Evolutionary conservation across 345 rosid species (phyloP).

Genomic region (Aurinia saxatilis): DNA sequence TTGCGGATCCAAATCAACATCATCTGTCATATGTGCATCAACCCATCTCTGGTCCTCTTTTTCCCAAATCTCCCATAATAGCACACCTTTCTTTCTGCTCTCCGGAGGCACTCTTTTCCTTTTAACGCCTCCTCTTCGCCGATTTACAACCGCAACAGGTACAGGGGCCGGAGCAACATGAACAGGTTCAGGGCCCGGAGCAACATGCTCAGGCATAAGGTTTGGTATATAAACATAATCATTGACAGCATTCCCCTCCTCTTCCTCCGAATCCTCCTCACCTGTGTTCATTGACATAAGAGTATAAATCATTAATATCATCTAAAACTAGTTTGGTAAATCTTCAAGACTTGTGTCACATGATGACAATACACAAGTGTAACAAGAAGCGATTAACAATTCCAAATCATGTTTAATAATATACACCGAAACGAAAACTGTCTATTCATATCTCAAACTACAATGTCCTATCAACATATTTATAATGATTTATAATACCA

Average conservation of each 20-base stretch:
- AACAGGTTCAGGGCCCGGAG: not conserved
- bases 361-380: not conserved
- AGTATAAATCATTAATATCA: not conserved
- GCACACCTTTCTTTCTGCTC: constrained; percentile 12
- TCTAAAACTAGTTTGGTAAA: not conserved
- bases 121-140: constrained; percentile 24
- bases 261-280: constrained; percentile 11
- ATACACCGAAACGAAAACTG: not conserved
- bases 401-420: not conserved
- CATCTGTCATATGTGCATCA: constrained; percentile 38
- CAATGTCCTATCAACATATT: not conserved
- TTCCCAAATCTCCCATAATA: constrained; percentile 81
- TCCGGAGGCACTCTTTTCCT: constrained; percentile 17
- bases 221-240: constrained; percentile 8
- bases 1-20: constrained; percentile 55
- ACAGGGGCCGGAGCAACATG: not conserved
- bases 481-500: not conserved
- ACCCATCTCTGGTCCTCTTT: constrained; percentile 58
- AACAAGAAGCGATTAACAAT: not conserved
- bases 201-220: not conserved
- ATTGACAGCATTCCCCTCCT: not conserved
- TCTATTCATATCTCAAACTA: not conserved
- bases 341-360: not conserved
- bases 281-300: not conserved
- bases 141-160: not conserved